These are phyloP conservation scores for Alloteropsis semialata DNA, from an alignment of 176 grass and related monocot species.

Conservation along the genomic window DNA sequence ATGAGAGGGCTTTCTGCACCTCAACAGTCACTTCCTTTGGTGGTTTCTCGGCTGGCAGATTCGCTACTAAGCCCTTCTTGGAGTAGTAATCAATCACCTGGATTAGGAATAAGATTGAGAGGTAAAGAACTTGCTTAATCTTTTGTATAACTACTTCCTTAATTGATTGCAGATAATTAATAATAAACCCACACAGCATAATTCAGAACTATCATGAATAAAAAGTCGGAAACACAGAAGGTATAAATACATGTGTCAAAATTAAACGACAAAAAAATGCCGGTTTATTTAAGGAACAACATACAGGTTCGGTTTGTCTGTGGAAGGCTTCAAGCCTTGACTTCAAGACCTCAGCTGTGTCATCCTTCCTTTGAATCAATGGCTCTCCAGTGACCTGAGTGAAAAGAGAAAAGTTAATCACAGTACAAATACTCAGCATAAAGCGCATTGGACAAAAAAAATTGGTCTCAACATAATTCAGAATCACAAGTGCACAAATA, in stretches of 20 bases:
- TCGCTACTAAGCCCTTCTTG: slow-evolving; percentile 70
- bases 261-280: not conserved
- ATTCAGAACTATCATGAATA: not conserved
- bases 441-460: not conserved
- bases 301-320: slow-evolving; percentile 91
- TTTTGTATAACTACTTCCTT: not conserved
- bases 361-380: slow-evolving; percentile 97
- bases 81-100: slow-evolving; percentile 92
- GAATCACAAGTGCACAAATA: not conserved
- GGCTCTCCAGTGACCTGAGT: slow-evolving; percentile 86
- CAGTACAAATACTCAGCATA: not conserved
- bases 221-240: not conserved
- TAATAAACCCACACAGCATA: not conserved
- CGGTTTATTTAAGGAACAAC: slow-evolving; percentile 16
- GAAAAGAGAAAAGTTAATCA: slow-evolving; percentile 14
- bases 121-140: not conserved
- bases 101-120: slow-evolving; percentile 7
- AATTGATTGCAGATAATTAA: not conserved
- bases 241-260: not conserved
- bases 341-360: slow-evolving; percentile 86
- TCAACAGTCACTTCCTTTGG: slow-evolving; percentile 70
- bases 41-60: slow-evolving; percentile 78
- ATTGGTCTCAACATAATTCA: not conserved
- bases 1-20: slow-evolving; percentile 79
- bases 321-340: slow-evolving; percentile 99